phyloP scores from a whole-genome alignment of 768 basidiomycete species.

The Dioszegia hungarica region DNA sequence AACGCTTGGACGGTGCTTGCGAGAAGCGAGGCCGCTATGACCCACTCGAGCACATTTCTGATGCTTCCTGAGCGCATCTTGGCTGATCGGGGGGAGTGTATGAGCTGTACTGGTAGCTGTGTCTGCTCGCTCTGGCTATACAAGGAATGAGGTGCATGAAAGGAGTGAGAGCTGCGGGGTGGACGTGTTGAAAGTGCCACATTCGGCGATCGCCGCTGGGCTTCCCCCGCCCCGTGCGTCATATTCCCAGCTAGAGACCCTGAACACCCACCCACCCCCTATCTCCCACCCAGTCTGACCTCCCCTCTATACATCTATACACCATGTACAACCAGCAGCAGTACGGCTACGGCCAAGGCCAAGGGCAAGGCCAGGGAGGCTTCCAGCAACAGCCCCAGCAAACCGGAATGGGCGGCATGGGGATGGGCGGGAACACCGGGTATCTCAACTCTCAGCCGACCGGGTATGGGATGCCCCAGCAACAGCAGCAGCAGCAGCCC shows the following conservation, averaged over 20 bases:
- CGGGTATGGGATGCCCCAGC: constrained; percentile 12
- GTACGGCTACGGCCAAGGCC: constrained; percentile 2
- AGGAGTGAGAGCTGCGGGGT: not conserved
- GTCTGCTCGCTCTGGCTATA: not conserved
- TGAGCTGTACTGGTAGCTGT: not conserved
- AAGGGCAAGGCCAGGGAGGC: not conserved
- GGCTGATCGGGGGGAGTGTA: not conserved
- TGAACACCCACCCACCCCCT: too few species aligned
- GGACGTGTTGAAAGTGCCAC: constrained; percentile 2
- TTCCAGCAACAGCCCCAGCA: not conserved
- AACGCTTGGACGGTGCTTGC: not conserved
- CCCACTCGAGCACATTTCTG: not conserved
- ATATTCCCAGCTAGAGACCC: too few species aligned
- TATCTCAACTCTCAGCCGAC: constrained; percentile 16
- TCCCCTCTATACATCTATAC: not conserved
- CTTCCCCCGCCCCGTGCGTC: too few species aligned
- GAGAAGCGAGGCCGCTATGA: not conserved
- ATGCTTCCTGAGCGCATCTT: not conserved
- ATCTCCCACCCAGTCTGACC: too few species aligned
- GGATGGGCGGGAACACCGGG: constrained; percentile 5
- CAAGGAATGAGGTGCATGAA: constrained; percentile 3
- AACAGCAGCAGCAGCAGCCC: constrained; percentile 14
- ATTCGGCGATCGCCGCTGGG: not conserved
- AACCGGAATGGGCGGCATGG: not conserved
- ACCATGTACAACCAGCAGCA: constrained; percentile 7